Evolutionary conservation across 768 basidiomycete genomes (phyloP).

Genomic region (Hebeloma cylindrosporum): DNA sequence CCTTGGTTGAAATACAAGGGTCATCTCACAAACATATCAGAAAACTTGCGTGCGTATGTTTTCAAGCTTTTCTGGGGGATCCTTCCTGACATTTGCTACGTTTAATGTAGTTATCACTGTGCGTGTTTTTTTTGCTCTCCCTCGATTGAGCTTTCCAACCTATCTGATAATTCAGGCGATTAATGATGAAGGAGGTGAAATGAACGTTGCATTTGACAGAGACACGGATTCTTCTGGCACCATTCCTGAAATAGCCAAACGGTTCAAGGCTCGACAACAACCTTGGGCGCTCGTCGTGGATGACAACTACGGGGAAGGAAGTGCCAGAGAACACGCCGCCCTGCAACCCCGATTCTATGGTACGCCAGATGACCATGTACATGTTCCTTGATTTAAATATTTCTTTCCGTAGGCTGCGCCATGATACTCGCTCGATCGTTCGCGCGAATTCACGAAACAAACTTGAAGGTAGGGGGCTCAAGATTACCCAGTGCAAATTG

Average conservation of each 20-base stretch:
- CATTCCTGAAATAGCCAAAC: slow-evolving; percentile 89
- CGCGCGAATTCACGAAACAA: slow-evolving; percentile 98
- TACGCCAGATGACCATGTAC: slow-evolving; percentile 24
- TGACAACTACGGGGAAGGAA: slow-evolving; percentile 97
- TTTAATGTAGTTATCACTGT: slow-evolving; percentile 75
- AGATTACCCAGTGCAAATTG: neutral
- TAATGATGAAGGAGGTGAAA: slow-evolving; percentile 92
- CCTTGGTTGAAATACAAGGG: slow-evolving; percentile 99
- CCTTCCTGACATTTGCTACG: neutral
- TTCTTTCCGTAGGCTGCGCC: slow-evolving; percentile 58
- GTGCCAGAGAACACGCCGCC: slow-evolving; percentile 96
- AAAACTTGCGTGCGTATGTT: slow-evolving; percentile 79
- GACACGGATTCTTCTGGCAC: slow-evolving; percentile 66
- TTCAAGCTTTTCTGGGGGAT: neutral
- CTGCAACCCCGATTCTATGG: slow-evolving; percentile 95
- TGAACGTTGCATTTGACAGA: slow-evolving; percentile 88
- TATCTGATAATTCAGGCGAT: slow-evolving; percentile 54
- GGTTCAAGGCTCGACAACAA: slow-evolving; percentile 76
- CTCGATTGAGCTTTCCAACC: neutral
- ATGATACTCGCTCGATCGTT: slow-evolving; percentile 92
- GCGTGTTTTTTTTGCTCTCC: slow-evolving; percentile 17
- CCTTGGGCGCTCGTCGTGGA: slow-evolving; percentile 95
- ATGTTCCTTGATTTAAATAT: neutral
- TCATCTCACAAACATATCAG: slow-evolving; percentile 93
- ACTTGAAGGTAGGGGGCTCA: slow-evolving; percentile 72